These are phyloP conservation scores for Citeromyces hawaiiensis DNA, from an alignment of 1,139 yeast species.

Conservation along the genomic window DNA sequence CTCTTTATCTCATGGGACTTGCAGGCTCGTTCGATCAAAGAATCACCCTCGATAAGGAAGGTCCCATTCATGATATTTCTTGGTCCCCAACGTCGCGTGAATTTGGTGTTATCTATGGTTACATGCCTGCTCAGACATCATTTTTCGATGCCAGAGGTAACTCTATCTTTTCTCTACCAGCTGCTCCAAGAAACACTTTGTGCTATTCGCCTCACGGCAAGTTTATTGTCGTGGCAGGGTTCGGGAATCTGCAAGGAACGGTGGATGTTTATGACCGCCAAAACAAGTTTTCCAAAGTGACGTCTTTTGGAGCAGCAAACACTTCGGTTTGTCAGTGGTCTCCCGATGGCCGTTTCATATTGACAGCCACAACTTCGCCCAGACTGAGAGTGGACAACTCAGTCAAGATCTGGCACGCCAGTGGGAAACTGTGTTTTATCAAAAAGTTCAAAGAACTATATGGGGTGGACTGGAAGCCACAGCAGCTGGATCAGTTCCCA, in stretches of 20 bases:
- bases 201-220: constrained; percentile 90
- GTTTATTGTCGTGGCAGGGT: constrained; percentile 87
- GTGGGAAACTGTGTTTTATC: constrained; percentile 68
- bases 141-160: constrained; percentile 94
- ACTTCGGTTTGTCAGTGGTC: constrained; percentile 96
- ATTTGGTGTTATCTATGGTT: constrained; percentile 95
- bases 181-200: constrained; percentile 82
- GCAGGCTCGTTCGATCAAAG: constrained; percentile 89
- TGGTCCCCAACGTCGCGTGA: constrained; percentile 97
- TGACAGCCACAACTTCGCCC: constrained; percentile 96
- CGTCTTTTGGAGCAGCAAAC: constrained; percentile 83
- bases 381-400: constrained; percentile 95
- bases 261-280: constrained; percentile 93
- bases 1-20: constrained; percentile 78
- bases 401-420: constrained; percentile 83
- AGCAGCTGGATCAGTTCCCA: constrained; percentile 45
- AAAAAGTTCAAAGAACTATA: constrained; percentile 74
- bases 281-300: constrained; percentile 66
- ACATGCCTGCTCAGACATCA: constrained; percentile 94
- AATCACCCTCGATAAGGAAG: constrained; percentile 78
- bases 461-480: constrained; percentile 84
- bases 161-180: constrained; percentile 69
- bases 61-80: constrained; percentile 93
- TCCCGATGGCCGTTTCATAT: constrained; percentile 89
- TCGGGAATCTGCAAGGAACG: constrained; percentile 95